Evolutionary conservation across 805 yeast species (phyloP).

Genomic region (Starmera dryadoides): DNA sequence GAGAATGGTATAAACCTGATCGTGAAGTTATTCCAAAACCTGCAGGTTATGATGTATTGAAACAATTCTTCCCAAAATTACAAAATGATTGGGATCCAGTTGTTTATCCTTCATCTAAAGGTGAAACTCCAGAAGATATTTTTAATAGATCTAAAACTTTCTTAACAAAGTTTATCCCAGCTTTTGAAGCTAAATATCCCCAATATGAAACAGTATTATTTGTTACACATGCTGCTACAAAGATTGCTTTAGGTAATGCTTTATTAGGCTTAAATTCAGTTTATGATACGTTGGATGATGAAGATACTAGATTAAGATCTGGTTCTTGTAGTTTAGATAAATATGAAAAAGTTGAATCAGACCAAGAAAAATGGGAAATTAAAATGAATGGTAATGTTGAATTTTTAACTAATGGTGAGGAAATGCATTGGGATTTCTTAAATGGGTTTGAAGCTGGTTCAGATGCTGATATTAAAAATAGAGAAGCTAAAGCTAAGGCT

Average conservation of each 20-base stretch:
- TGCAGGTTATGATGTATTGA: constrained; percentile 41
- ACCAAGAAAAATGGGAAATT: constrained; percentile 45
- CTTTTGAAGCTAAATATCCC: constrained; percentile 51
- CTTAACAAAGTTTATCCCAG: constrained; percentile 48
- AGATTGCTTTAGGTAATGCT: constrained; percentile 80
- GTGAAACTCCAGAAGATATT: constrained; percentile 73
- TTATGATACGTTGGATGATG: constrained; percentile 42
- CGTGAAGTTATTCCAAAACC: constrained; percentile 67
- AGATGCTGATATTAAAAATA: constrained; percentile 68
- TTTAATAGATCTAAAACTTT: constrained; percentile 52
- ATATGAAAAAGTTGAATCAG: constrained; percentile 28
- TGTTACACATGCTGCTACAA: constrained; percentile 92
- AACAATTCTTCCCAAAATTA: constrained; percentile 46
- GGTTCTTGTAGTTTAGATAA: constrained; percentile 83
- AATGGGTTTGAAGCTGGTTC: constrained; percentile 82
- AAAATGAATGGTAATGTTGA: constrained; percentile 67
- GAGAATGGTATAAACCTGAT: constrained; percentile 85
- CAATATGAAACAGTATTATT: constrained; percentile 55
- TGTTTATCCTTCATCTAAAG: constrained; percentile 52
- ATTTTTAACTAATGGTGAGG: constrained; percentile 73
- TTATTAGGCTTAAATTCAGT: constrained; percentile 46
- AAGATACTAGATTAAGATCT: constrained; percentile 48
- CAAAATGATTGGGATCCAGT: constrained; percentile 44
- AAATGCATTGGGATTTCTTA: constrained; percentile 89
- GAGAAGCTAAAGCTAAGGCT: constrained; percentile 23